Conservation (phyloP, 345 rosid genomes). For the Eucalyptus caleyi region DNA sequence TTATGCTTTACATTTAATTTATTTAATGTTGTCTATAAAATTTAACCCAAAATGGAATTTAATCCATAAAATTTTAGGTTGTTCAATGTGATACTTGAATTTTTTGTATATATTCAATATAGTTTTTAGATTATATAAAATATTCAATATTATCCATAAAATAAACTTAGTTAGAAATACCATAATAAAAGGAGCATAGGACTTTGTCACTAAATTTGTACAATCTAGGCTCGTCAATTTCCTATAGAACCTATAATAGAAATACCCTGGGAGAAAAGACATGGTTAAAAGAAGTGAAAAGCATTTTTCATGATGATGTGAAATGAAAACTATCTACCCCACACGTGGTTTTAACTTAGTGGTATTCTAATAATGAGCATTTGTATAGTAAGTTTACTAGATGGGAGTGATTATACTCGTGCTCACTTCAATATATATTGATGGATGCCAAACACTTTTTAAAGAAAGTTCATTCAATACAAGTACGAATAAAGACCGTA, state of each 20-base stretch:
- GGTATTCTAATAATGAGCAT: not conserved
- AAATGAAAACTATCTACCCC: not conserved
- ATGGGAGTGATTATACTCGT: not conserved
- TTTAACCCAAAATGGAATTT: fast-evolving
- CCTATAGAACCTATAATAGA: not conserved
- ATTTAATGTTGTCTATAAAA: no score
- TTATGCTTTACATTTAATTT: no score
- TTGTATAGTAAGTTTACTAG: not conserved
- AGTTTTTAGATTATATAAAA: no score
- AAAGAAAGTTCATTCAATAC: not conserved
- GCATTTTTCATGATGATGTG: not conserved
- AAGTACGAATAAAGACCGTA: not conserved
- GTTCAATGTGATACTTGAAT: no score
- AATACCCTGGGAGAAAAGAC: not conserved
- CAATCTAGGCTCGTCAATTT: fast-evolving
- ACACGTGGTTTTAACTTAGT: not conserved
- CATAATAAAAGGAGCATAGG: not conserved
- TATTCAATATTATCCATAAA: not conserved
- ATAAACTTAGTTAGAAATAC: not conserved
- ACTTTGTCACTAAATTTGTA: fast-evolving
- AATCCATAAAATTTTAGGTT: no score
- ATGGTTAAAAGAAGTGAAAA: fast-evolving
- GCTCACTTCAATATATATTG: not conserved
- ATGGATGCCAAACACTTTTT: fast-evolving
- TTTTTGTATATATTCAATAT: no score